Base-by-base conservation (phyloP, 2,329 filamentous ascomycete genomes). In the Biscogniauxia mediterranea region DNA sequence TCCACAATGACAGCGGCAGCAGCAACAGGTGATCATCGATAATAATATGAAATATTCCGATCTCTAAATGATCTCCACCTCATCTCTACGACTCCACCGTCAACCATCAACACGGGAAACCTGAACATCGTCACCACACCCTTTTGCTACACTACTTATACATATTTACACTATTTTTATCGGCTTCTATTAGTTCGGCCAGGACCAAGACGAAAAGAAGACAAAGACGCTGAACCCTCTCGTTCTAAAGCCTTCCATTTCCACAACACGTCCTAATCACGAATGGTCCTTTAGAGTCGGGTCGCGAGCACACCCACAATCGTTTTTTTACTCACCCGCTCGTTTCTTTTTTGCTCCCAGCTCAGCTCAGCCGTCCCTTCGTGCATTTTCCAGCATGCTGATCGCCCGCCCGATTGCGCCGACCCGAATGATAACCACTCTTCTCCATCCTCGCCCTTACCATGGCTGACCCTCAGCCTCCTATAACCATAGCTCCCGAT, bases 371-470 rank as follows among this genome's bases (percentile, higher is more conserved):
- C 28, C 50, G 19, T 21, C 19, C 50, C 7, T 52, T 26, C 17
- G 23, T n/a, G 52, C 52, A n/a, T 54, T n/a, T 25, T 59, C 50
- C 63, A 67, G 63, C 65, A 68, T 68, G 64, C 64, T 68, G 66
- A 67, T 64, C 65, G 56, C 59, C 56, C 58, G 53, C 51, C 59
- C 25, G 60, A 55, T 50, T 17, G 56, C 55, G 64, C 60, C 62
- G 55, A 66, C 60, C 60, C 55, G 63, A 64, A 60, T 57, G 59
- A 62, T 54, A 52, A 42, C 60, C 46, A 60, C 55, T 58, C 54
- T 28, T 55, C 60, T 46, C 52, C 25, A 23, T 54, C 20, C 52
- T 26, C 23, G 13, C 52, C 52, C 52, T 19, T 54, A 54, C 38
- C 57, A 68, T 68, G 66, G 64, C 64, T 65, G 64, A 64, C 46